These are phyloP conservation scores for Penicillium concentricum DNA, from an alignment of 2,329 filamentous ascomycete species.

Conservation along the genomic window DNA sequence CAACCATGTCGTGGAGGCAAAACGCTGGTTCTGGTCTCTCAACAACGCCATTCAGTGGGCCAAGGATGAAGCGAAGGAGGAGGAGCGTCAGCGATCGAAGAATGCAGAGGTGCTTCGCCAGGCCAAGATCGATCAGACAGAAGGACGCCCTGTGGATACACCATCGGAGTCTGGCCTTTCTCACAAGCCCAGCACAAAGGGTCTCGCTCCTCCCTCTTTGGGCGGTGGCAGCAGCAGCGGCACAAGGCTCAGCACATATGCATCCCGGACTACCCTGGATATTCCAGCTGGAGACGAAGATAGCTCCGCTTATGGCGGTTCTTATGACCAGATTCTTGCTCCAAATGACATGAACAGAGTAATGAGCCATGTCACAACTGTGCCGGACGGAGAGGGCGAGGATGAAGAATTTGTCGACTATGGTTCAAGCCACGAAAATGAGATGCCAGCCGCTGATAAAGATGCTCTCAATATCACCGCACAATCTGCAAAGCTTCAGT, in stretches of 20 bases:
- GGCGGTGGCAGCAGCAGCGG: slow-evolving; percentile 39
- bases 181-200: slow-evolving; percentile 37
- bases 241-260: slow-evolving; percentile 51
- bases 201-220: slow-evolving; percentile 37
- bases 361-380: slow-evolving; percentile 50
- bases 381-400: slow-evolving; percentile 61
- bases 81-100: slow-evolving; percentile 71
- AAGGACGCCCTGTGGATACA: slow-evolving; percentile 50
- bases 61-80: slow-evolving; percentile 93
- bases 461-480: slow-evolving; percentile 97
- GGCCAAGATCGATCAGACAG: slow-evolving; percentile 73
- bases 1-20: slow-evolving; percentile 96
- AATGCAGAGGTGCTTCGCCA: slow-evolving; percentile 74
- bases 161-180: slow-evolving; percentile 40
- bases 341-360: slow-evolving; percentile 50
- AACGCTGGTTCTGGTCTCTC: slow-evolving; percentile 97
- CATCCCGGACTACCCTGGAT: slow-evolving; percentile 49
- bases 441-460: slow-evolving; percentile 72
- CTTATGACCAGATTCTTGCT: slow-evolving; percentile 57
- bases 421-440: slow-evolving; percentile 72
- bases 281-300: slow-evolving; percentile 55
- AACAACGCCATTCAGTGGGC: slow-evolving; percentile 99
- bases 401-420: slow-evolving; percentile 79
- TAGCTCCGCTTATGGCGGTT: slow-evolving; percentile 48
- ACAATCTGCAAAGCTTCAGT: slow-evolving; percentile 87